phyloP scores from a whole-genome alignment of 306 rosid genomes.

The Pterocarpus santalinus region DNA sequence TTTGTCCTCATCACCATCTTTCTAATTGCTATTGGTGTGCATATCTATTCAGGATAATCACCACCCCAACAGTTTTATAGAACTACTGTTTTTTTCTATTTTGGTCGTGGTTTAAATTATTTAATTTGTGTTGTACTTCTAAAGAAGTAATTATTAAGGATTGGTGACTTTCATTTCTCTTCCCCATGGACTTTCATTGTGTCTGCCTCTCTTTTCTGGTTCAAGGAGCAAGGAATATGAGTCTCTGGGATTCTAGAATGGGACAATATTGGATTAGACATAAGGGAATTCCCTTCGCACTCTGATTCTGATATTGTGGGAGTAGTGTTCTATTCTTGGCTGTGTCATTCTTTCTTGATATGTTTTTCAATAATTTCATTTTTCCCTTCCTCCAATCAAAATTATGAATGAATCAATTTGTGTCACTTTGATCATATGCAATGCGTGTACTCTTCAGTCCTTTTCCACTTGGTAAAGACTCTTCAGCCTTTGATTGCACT shows the following conservation, averaged over 20 bases:
- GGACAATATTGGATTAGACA: neutral
- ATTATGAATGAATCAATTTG: neutral
- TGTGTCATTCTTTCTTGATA: too few species aligned
- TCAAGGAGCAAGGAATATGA: neutral
- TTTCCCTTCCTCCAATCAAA: too few species aligned
- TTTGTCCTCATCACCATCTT: slow-evolving; percentile 65
- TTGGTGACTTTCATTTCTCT: neutral
- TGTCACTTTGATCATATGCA: neutral
- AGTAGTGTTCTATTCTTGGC: neutral
- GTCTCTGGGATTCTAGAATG: neutral
- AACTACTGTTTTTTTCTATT: neutral
- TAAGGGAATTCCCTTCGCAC: neutral
- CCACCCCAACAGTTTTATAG: neutral
- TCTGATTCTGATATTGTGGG: neutral
- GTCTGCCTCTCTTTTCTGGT: neutral
- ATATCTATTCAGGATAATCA: slow-evolving; percentile 61
- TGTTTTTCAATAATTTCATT: too few species aligned
- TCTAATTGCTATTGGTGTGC: slow-evolving; percentile 72
- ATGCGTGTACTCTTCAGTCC: too few species aligned
- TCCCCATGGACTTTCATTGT: neutral
- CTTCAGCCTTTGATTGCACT: too few species aligned
- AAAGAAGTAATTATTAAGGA: neutral
- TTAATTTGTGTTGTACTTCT: slow-evolving; percentile 9
- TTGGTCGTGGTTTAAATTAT: neutral
- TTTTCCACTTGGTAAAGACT: too few species aligned